Evolutionary conservation across 148 eudicot genomes (phyloP).

Genomic region (Rheum nobile): DNA sequence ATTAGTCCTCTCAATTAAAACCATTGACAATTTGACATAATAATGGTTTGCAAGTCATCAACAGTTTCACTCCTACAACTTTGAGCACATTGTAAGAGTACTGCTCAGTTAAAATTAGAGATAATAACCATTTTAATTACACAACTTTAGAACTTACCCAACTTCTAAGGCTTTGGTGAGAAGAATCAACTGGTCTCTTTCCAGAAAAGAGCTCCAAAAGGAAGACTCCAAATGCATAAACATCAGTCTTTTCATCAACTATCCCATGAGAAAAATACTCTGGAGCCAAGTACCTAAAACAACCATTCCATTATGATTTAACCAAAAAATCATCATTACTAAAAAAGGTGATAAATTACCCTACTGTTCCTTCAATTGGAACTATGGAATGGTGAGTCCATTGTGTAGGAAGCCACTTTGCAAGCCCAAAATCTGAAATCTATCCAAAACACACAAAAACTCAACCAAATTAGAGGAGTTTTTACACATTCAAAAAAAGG

Average conservation of each 20-base stretch:
- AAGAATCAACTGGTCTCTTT: conserved; percentile 77
- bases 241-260: conserved; percentile 95
- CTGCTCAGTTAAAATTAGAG: not conserved
- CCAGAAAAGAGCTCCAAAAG: conserved; percentile 79
- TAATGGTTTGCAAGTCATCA: no score
- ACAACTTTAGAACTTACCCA: conserved; percentile 59
- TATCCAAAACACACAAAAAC: conserved; percentile 12
- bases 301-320: not conserved
- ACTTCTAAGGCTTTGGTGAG: conserved; percentile 70
- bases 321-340: not conserved
- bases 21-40: not conserved
- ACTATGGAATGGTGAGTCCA: conserved; percentile 93
- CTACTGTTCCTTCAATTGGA: conserved; percentile 98
- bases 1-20: not conserved
- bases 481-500: not conserved
- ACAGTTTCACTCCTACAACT: not conserved
- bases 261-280: conserved; percentile 96
- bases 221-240: conserved; percentile 88
- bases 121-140: not conserved
- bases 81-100: not conserved
- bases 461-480: not conserved
- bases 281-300: conserved; percentile 79
- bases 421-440: conserved; percentile 96
- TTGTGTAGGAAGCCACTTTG: conserved; percentile 97
- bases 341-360: conserved; percentile 27